These are phyloP conservation scores for Kwoniella dendrophila DNA, from an alignment of 768 basidiomycete genomes.

Conservation along the genomic window DNA sequence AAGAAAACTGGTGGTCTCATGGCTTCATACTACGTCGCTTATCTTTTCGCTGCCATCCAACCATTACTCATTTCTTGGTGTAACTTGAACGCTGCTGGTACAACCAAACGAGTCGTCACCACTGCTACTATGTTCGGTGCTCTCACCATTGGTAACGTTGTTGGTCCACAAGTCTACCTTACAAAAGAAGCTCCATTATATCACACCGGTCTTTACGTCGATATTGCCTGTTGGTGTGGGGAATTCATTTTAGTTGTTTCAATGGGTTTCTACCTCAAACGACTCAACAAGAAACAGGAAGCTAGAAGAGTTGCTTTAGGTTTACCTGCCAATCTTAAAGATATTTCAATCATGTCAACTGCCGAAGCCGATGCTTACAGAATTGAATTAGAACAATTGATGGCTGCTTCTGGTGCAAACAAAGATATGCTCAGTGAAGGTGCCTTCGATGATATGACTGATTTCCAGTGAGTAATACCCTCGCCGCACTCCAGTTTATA, in stretches of 20 bases:
- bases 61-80: slow-evolving; percentile 42
- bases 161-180: slow-evolving; percentile 53
- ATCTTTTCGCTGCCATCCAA: slow-evolving; percentile 36
- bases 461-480: slow-evolving; percentile 28
- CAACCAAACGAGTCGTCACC: slow-evolving; percentile 45
- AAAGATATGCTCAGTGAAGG: slow-evolving; percentile 32
- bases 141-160: slow-evolving; percentile 39
- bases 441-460: slow-evolving; percentile 52
- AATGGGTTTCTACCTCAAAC: slow-evolving; percentile 47
- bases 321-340: slow-evolving; percentile 45
- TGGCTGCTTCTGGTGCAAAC: slow-evolving; percentile 26
- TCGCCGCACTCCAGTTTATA: not conserved
- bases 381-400: slow-evolving; percentile 34
- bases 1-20: slow-evolving; percentile 33
- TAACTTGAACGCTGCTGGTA: slow-evolving; percentile 45
- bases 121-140: slow-evolving; percentile 43
- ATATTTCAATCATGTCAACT: slow-evolving; percentile 50
- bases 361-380: slow-evolving; percentile 51
- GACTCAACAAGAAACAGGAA: slow-evolving; percentile 48
- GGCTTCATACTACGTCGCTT: slow-evolving; percentile 32
- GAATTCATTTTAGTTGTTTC: slow-evolving; percentile 39
- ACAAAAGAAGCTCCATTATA: slow-evolving; percentile 43
- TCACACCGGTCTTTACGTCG: slow-evolving; percentile 52
- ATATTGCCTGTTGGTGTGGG: slow-evolving; percentile 48
- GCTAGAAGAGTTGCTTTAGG: slow-evolving; percentile 44